phyloP scores from a whole-genome alignment of 768 basidiomycete genomes.

The Podaxis mareebaensis region DNA sequence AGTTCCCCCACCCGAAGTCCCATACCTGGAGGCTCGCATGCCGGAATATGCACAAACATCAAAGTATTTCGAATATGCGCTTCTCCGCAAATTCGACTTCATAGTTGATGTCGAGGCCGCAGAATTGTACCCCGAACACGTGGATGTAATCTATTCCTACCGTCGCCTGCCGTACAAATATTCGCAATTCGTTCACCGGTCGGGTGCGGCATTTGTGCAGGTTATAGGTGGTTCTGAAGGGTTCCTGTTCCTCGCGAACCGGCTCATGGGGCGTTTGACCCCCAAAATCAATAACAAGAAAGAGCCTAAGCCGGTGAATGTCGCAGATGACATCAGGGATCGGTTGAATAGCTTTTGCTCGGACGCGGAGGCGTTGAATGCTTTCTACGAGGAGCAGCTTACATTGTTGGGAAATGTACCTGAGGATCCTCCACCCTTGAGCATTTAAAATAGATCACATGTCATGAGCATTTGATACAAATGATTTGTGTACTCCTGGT shows the following conservation, averaged over 20 bases:
- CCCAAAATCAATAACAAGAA: slow-evolving; percentile 56
- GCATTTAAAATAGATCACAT: slow-evolving; percentile 30
- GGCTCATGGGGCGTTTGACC: slow-evolving; percentile 74
- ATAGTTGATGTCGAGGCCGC: slow-evolving; percentile 83
- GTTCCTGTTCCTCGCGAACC: slow-evolving; percentile 88
- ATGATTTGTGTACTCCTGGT: background rate
- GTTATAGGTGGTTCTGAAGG: slow-evolving; percentile 78
- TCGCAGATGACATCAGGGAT: slow-evolving; percentile 62
- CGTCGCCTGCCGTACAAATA: slow-evolving; percentile 74
- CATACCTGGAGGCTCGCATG: slow-evolving; percentile 65
- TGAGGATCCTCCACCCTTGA: slow-evolving; percentile 59
- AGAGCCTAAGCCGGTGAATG: slow-evolving; percentile 53
- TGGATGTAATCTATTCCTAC: slow-evolving; percentile 90
- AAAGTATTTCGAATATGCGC: slow-evolving; percentile 80
- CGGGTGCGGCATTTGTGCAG: slow-evolving; percentile 89
- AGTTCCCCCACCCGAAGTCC: slow-evolving; percentile 69
- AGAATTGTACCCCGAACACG: slow-evolving; percentile 71
- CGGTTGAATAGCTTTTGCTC: slow-evolving; percentile 67
- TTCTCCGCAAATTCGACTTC: slow-evolving; percentile 78
- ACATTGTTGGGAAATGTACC: slow-evolving; percentile 41
- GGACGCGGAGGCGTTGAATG: slow-evolving; percentile 49
- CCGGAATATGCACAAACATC: slow-evolving; percentile 64
- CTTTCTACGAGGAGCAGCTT: slow-evolving; percentile 77
- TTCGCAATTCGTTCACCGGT: slow-evolving; percentile 91
- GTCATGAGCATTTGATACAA: background rate